phyloP scores from a whole-genome alignment of 441 rosid genomes.

The Geranium incanum region DNA sequence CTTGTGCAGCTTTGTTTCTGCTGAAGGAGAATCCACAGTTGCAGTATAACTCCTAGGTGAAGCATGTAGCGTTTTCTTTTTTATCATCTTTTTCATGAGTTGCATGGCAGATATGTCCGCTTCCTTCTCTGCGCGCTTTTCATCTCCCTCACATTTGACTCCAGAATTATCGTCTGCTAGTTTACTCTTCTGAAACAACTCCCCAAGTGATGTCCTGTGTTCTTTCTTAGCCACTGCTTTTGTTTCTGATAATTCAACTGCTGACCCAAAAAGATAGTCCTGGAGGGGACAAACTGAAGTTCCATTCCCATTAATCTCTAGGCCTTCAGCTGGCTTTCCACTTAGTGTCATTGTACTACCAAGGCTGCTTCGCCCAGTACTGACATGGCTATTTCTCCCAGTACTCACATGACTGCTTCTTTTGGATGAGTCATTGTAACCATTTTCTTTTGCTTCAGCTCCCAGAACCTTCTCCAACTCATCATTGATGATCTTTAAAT shows the following conservation, averaged over 20 bases:
- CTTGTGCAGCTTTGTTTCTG: slow-evolving; percentile 63
- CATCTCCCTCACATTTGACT: slow-evolving; percentile 43
- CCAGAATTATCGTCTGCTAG: slow-evolving; percentile 31
- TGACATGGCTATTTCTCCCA: slow-evolving; percentile 25
- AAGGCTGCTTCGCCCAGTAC: slow-evolving; percentile 50
- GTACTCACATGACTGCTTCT: background rate
- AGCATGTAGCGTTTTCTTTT: slow-evolving; percentile 48
- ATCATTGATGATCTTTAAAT: slow-evolving; percentile 59
- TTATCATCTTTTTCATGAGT: slow-evolving; percentile 52
- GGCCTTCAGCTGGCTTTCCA: slow-evolving; percentile 49
- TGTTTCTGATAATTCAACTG: slow-evolving; percentile 55
- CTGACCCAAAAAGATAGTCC: slow-evolving; percentile 68
- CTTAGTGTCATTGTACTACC: slow-evolving; percentile 68
- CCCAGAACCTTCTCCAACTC: slow-evolving; percentile 63
- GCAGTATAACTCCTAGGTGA: slow-evolving; percentile 36
- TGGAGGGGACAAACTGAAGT: slow-evolving; percentile 55
- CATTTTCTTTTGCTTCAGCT: slow-evolving; percentile 55
- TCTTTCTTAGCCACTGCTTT: slow-evolving; percentile 53
- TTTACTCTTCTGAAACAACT: slow-evolving; percentile 64
- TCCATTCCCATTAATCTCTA: slow-evolving; percentile 43
- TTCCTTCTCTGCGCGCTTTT: slow-evolving; percentile 50
- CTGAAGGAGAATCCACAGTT: slow-evolving; percentile 40
- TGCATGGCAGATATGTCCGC: slow-evolving; percentile 49
- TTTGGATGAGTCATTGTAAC: slow-evolving; percentile 44
- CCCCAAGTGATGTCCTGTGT: slow-evolving; percentile 70